Evolutionary conservation across 106 monocot species (phyloP).

Genomic region (Apostasia shenzhenica): DNA sequence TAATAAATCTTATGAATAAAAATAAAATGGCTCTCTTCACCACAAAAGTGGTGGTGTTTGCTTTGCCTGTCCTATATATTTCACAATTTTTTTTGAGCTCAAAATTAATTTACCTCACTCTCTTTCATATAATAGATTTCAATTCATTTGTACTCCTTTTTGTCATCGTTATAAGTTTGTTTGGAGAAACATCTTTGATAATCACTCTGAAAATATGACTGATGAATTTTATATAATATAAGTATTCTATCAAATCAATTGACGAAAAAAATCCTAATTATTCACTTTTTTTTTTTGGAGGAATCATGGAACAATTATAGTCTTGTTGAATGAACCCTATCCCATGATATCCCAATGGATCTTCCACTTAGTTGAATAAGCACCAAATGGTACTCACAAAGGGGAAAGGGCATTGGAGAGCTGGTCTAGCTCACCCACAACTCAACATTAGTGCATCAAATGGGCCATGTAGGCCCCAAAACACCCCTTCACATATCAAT

Average conservation of each 20-base stretch:
- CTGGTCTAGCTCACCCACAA: no score
- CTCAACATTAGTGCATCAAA: no score
- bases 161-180: background rate
- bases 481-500: background rate
- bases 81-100: no score
- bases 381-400: conserved; percentile 1
- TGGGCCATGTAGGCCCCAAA: background rate
- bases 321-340: background rate
- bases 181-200: background rate
- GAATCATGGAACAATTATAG: background rate
- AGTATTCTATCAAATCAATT: background rate
- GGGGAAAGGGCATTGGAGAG: background rate
- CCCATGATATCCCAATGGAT: conserved; percentile 1
- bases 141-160: background rate
- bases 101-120: no score
- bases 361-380: background rate
- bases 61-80: no score
- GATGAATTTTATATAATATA: background rate
- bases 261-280: background rate
- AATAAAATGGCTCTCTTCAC: no score
- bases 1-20: no score
- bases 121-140: background rate
- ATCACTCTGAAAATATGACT: background rate
- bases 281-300: background rate
- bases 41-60: no score